Percentiles rank a stretch among this genome's conserved stretches.
Evolutionary conservation across 2,329 filamentous ascomycete genomes (phyloP).

Genomic region (Phialophora macrospora): DNA sequence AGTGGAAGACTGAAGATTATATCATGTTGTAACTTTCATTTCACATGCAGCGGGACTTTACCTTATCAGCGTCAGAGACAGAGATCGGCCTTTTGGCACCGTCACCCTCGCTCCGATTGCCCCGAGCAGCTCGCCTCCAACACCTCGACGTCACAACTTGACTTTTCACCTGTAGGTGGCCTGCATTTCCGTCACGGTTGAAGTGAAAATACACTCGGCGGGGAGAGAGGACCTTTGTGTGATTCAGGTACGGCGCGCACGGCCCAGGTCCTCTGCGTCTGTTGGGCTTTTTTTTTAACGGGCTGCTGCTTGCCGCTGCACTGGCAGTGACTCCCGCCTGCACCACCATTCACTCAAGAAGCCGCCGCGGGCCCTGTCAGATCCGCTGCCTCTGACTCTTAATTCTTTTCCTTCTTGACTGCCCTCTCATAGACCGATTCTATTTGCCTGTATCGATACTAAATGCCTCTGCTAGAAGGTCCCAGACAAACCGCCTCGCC

Average conservation of each 20-base stretch:
- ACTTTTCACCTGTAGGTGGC: background rate
- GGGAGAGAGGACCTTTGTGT: background rate
- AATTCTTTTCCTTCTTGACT: constrained; percentile 8
- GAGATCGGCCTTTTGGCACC: background rate
- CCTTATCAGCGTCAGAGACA: background rate
- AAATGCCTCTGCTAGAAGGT: constrained; percentile 36
- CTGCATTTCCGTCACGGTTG: background rate
- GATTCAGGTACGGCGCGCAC: constrained; percentile 5
- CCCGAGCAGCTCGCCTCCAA: background rate
- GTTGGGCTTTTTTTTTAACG: background rate
- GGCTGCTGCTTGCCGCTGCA: background rate
- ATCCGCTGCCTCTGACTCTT: background rate
- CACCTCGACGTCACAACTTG: background rate
- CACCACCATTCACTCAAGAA: constrained; percentile 4
- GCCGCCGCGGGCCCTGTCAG: constrained; percentile 10
- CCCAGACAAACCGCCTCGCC: constrained; percentile 24
- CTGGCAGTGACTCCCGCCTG: constrained; percentile 7
- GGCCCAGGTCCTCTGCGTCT: background rate
- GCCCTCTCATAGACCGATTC: constrained; percentile 1
- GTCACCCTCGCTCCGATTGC: background rate
- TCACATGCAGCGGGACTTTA: background rate
- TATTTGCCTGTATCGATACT: constrained; percentile 23
- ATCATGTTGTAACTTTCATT: background rate
- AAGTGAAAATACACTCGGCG: background rate
- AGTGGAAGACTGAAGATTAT: background rate